These are phyloP conservation scores for Laburnicola sp. DNA, from an alignment of 2,329 filamentous ascomycete genomes.

Conservation along the genomic window DNA sequence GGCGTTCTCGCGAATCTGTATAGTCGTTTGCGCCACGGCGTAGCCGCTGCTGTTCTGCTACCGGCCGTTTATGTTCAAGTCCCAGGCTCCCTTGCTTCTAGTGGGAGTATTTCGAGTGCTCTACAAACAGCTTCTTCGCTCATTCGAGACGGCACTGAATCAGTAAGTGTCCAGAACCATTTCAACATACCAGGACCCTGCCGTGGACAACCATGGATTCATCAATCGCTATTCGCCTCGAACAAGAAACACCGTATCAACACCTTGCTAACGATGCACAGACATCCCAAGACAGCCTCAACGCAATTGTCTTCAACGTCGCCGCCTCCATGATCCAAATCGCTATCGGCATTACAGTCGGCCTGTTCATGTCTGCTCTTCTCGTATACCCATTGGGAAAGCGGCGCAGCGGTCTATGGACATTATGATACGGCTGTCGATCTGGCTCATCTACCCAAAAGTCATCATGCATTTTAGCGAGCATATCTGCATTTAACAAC, in stretches of 20 bases:
- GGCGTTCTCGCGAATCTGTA: slow-evolving; percentile 79
- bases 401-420: slow-evolving; percentile 46
- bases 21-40: slow-evolving; percentile 63
- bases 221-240: background rate
- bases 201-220: background rate
- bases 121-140: slow-evolving; percentile 33
- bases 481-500: background rate
- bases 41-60: slow-evolving; percentile 44
- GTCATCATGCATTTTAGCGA: background rate
- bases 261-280: background rate
- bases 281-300: slow-evolving; percentile 5
- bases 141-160: slow-evolving; percentile 23
- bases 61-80: slow-evolving; percentile 41
- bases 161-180: slow-evolving; percentile 18
- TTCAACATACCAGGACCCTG: background rate
- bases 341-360: slow-evolving; percentile 56
- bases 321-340: slow-evolving; percentile 55
- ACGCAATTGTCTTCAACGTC: slow-evolving; percentile 45
- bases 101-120: slow-evolving; percentile 35
- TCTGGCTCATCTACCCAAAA: background rate
- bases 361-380: slow-evolving; percentile 53
- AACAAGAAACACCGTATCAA: background rate
- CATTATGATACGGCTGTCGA: slow-evolving; percentile 19
- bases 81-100: slow-evolving; percentile 37
- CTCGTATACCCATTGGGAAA: slow-evolving; percentile 56